Conservation (phyloP, 129 eudicot species). For the Flaveria linearis region DNA sequence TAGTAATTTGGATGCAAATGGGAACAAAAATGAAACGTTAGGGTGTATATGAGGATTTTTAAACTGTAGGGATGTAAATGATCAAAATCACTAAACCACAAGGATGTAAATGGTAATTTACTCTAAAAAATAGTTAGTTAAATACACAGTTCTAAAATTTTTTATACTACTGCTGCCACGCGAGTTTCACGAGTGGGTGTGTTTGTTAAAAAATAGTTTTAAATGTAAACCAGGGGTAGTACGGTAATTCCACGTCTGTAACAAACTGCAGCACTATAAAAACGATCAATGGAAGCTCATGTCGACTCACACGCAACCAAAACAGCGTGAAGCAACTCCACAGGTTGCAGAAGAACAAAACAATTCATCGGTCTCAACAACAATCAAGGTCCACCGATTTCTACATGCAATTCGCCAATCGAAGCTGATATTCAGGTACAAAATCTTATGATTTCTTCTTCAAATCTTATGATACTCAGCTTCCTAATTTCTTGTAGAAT, state of each 20-base stretch:
- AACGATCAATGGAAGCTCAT: background rate
- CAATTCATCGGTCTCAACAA: background rate
- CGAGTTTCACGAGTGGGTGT: too few relatives aligned
- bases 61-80: too few relatives aligned
- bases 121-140: too few relatives aligned
- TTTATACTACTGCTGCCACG: too few relatives aligned
- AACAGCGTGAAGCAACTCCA: conserved; percentile 5
- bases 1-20: too few relatives aligned
- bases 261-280: conserved; percentile 5
- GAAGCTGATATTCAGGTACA: conserved; percentile 18
- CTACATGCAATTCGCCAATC: background rate
- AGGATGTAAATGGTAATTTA: too few relatives aligned
- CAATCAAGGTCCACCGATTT: background rate
- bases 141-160: too few relatives aligned
- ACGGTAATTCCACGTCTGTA: background rate
- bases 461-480: background rate
- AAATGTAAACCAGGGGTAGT: background rate
- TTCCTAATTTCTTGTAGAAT: background rate
- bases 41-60: too few relatives aligned
- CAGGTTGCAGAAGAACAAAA: conserved; percentile 1
- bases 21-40: too few relatives aligned
- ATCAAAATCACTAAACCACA: too few relatives aligned
- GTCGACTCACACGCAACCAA: background rate
- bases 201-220: background rate
- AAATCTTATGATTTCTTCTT: background rate